Evolutionary conservation across 805 yeast genomes (phyloP), one percentile per base, ranked within the genome.

Genomic region (Sugiyamaella boreocaroliniensis): DNA sequence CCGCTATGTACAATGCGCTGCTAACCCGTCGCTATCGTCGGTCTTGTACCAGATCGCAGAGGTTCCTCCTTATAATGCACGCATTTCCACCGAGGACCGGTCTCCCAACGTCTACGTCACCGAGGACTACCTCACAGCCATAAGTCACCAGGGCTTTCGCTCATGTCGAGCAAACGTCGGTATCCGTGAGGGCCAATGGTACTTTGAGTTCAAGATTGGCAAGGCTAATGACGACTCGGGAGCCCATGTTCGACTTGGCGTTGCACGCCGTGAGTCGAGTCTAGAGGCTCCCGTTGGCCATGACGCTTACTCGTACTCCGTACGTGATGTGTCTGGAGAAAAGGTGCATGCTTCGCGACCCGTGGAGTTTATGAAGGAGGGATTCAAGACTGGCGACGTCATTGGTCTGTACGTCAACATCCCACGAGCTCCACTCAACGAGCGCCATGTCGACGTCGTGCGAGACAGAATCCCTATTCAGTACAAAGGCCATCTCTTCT

Each of bases 271-370:
- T 56, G 98, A 92, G 63, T 93, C 96, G 1, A 80, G 89, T 48
- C 68, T 90, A 44, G 97, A 92, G 60, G 96, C 95, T 0, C 98
- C 99, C 0, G 93, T 90, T 5, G 99, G 99, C 2, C 88, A 80
- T 62, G 98, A 93, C 68, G 92, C 89, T 0, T 93, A 89, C 69
- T 92, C 97, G 0, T 92, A 93, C 67, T 97, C 96, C 1, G 63
- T 93, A 2, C 75, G 97, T 54, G 97, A 92, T 68, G 76, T 77
- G 40, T 75, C 77, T 6, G 90, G 95, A 1, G 86, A 86, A 58
- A 79, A 79, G 29, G 75, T 93, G 20, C 95, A 93, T 58, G 69
- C 85, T 44, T 83, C 92, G 54, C 76, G 90, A 47, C 88, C 89
- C 0, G 64, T 68, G 22, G 75, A 76, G 34, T 79, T 80, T 57